Conservation (phyloP, 345 rosid species). For the Draba incana region DNA sequence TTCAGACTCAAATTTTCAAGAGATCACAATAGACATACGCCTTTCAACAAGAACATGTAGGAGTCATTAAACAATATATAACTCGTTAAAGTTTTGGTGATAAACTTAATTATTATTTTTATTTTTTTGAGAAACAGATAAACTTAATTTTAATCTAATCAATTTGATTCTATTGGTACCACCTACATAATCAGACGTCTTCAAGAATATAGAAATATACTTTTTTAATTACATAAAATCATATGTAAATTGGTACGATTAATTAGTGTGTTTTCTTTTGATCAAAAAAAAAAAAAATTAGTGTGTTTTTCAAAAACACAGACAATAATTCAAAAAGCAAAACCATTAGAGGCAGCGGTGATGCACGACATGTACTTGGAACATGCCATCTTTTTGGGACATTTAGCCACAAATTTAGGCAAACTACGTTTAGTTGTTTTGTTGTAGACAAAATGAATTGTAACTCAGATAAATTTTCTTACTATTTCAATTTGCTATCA, state of each 20-base stretch:
- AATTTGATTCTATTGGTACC: conserved; percentile 8
- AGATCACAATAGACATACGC: not conserved
- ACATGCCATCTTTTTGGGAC: not conserved
- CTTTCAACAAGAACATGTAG: not conserved
- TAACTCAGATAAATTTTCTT: not conserved
- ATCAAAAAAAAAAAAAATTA: too few species aligned
- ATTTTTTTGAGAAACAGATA: not conserved
- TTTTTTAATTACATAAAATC: not conserved
- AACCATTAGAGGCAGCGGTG: not conserved
- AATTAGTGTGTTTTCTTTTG: too few species aligned
- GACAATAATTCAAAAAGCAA: not conserved
- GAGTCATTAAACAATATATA: not conserved
- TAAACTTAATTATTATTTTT: not conserved
- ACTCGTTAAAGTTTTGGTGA: conserved; percentile 3
- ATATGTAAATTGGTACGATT: not conserved
- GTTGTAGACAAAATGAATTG: not conserved
- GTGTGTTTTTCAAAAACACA: conserved; percentile 10
- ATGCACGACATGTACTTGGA: conserved; percentile 4
- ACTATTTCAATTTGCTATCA: not conserved
- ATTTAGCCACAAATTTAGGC: not conserved
- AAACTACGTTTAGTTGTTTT: not conserved
- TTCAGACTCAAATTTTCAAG: not conserved
- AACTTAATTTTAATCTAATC: not conserved
- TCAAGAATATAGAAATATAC: not conserved
- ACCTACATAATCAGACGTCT: conserved; percentile 10